These are phyloP conservation scores for Aspergillus candidus DNA, from an alignment of 2,329 filamentous ascomycete species.

Conservation along the genomic window DNA sequence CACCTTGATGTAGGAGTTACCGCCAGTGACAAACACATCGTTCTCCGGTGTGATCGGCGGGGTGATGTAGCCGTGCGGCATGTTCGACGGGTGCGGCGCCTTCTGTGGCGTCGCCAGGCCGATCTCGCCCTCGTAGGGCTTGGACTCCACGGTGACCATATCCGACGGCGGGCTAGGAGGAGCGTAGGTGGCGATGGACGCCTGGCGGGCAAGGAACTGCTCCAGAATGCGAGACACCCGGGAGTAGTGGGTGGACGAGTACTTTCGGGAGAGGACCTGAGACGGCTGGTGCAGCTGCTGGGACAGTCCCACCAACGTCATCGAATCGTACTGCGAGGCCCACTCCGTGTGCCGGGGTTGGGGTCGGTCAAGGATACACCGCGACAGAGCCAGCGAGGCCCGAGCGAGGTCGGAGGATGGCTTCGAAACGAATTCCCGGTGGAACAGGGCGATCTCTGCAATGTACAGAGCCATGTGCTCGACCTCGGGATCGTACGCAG, in stretches of 20 bases:
- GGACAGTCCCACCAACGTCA: slow-evolving; percentile 54
- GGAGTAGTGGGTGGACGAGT: slow-evolving; percentile 60
- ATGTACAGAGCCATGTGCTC: slow-evolving; percentile 95
- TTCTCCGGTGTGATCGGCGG: slow-evolving; percentile 44
- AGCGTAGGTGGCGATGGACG: slow-evolving; percentile 46
- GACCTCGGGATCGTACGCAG: slow-evolving; percentile 70
- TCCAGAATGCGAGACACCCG: slow-evolving; percentile 60
- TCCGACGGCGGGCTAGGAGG: slow-evolving; percentile 39
- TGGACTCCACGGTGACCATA: slow-evolving; percentile 28
- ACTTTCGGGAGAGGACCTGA: slow-evolving; percentile 62
- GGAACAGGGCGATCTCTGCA: slow-evolving; percentile 89
- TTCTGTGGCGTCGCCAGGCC: slow-evolving; percentile 42
- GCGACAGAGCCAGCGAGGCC: slow-evolving; percentile 75
- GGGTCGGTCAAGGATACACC: slow-evolving; percentile 75
- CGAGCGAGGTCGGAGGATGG: slow-evolving; percentile 86
- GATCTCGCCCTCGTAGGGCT: slow-evolving; percentile 37
- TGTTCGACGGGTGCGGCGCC: slow-evolving; percentile 26
- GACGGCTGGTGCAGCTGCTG: slow-evolving; percentile 63
- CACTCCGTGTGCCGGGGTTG: slow-evolving; percentile 72
- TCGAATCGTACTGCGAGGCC: slow-evolving; percentile 52
- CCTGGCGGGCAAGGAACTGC: slow-evolving; percentile 60
- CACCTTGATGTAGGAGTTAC: slow-evolving; percentile 26
- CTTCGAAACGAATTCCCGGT: slow-evolving; percentile 92
- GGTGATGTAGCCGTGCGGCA: slow-evolving; percentile 42
- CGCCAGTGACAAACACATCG: slow-evolving; percentile 33